A percentile compares a stretch with the other conserved stretches of the same genome.
Evolutionary conservation across 2,329 filamentous ascomycete species (phyloP).

Genomic region (Triangularia verruculosa): DNA sequence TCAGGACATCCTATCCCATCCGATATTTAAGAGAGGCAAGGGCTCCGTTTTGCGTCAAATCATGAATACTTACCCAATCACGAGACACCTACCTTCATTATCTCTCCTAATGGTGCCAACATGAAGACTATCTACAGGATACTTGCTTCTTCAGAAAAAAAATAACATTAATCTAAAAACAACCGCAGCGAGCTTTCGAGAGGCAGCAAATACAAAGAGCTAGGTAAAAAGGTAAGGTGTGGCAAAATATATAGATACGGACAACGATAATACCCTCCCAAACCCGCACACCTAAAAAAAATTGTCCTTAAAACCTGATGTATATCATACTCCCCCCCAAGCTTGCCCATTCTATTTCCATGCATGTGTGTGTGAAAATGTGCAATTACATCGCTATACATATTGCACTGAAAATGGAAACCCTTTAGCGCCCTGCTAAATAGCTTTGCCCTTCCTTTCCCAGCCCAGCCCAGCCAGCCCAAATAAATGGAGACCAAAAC

Average conservation of each 20-base stretch:
- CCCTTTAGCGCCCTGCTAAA: not conserved
- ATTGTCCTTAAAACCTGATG: not conserved
- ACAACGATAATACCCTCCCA: not conserved
- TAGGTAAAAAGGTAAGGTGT: not conserved
- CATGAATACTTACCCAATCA: too few species aligned
- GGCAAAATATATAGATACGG: not conserved
- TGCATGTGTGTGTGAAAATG: not conserved
- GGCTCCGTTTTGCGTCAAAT: too few species aligned
- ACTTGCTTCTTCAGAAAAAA: too few species aligned
- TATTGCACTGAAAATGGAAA: not conserved
- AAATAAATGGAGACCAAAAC: not conserved
- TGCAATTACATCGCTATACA: not conserved
- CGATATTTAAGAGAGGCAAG: too few species aligned
- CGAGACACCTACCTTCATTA: too few species aligned
- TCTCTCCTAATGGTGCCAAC: too few species aligned
- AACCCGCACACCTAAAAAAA: not conserved
- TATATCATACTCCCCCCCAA: not conserved
- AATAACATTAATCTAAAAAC: conserved; percentile 9
- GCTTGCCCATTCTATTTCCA: not conserved
- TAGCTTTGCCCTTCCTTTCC: not conserved
- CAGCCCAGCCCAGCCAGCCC: not conserved
- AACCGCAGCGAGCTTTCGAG: not conserved
- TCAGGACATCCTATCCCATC: not conserved
- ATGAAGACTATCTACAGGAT: too few species aligned
- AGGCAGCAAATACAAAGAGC: not conserved